Evolutionary conservation across 2,329 filamentous ascomycete species (phyloP).

Genomic region (Acephala macrosclerotiorum): DNA sequence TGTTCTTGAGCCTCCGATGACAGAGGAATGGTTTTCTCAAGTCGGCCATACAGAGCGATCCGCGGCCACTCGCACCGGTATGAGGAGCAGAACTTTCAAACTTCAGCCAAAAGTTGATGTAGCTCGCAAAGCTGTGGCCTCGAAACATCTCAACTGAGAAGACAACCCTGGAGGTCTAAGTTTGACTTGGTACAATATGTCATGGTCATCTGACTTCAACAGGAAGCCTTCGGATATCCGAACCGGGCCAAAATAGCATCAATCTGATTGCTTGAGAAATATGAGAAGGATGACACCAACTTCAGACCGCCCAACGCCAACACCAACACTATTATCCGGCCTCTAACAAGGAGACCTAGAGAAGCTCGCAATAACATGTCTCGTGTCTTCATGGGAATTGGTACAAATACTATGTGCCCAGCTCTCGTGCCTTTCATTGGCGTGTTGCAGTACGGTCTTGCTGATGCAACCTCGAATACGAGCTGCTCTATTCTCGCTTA

Average conservation of each 20-base stretch:
- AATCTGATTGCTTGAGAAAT: neutral
- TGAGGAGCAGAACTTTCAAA: too few relatives aligned
- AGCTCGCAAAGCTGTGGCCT: too few relatives aligned
- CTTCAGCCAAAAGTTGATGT: too few relatives aligned
- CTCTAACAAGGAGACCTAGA: neutral
- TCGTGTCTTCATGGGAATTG: neutral
- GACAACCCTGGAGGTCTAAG: too few relatives aligned
- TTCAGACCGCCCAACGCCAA: neutral
- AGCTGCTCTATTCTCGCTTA: neutral
- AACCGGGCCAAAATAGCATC: neutral
- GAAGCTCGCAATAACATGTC: neutral
- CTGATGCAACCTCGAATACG: constrained; percentile 5
- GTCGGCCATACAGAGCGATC: too few relatives aligned
- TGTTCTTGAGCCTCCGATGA: too few relatives aligned
- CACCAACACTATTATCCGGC: neutral
- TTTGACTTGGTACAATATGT: too few relatives aligned
- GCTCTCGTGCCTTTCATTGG: neutral
- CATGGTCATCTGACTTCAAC: neutral
- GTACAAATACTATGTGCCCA: neutral
- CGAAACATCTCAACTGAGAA: too few relatives aligned
- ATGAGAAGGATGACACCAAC: neutral
- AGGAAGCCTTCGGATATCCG: neutral
- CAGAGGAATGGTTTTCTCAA: too few relatives aligned
- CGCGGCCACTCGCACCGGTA: too few relatives aligned
- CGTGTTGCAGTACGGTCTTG: neutral